These are phyloP conservation scores for Tuber umbilicatum DNA, from an alignment of 495 filamentous ascomycete genomes.

Conservation along the genomic window DNA sequence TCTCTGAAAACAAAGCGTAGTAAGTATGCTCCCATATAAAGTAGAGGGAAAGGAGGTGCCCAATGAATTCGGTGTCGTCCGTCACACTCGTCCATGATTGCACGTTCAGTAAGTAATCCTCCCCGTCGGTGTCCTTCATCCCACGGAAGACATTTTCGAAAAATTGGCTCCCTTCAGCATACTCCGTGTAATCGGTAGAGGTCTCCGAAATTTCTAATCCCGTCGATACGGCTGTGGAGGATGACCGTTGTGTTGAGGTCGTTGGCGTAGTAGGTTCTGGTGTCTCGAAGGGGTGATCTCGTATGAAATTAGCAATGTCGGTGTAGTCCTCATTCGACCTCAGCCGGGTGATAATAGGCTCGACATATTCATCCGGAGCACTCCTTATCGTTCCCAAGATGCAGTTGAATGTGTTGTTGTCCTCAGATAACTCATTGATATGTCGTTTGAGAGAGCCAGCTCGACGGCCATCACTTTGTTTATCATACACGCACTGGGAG, in stretches of 20 bases:
- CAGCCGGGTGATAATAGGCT: constrained; percentile 25
- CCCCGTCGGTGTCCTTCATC: background rate
- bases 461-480: constrained; percentile 31
- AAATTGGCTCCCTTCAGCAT: background rate
- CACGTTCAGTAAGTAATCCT: constrained; percentile 3
- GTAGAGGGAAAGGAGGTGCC: constrained; percentile 60
- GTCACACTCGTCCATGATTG: constrained; percentile 57
- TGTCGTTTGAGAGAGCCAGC: constrained; percentile 34
- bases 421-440: constrained; percentile 29
- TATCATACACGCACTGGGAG: constrained; percentile 32
- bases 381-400: constrained; percentile 27
- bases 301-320: constrained; percentile 31
- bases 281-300: constrained; percentile 20
- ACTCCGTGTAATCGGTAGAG: background rate
- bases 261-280: background rate
- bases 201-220: background rate
- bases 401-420: constrained; percentile 31
- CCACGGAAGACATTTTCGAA: background rate
- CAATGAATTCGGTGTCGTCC: constrained; percentile 51
- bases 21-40: constrained; percentile 75
- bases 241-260: background rate
- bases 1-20: constrained; percentile 61
- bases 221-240: background rate
- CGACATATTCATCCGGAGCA: constrained; percentile 29
- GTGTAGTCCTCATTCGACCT: constrained; percentile 29